Evolutionary conservation across 495 filamentous ascomycete genomes (phyloP).

Genomic region (Lepidopterella palustris): DNA sequence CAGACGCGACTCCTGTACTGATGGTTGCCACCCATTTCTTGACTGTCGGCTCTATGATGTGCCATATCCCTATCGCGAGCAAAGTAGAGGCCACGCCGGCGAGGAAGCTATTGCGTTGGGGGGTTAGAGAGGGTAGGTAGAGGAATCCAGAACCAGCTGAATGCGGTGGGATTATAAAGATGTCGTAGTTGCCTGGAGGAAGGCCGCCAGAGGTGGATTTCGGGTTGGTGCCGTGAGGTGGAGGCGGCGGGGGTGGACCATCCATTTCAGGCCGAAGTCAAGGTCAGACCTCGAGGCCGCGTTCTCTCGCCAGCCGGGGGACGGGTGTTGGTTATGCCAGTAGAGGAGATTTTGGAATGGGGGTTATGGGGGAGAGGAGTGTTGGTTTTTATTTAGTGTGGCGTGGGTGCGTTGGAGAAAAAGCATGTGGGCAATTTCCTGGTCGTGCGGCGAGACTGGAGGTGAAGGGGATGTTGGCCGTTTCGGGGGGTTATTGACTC

Average conservation of each 20-base stretch:
- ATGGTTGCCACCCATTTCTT: slow-evolving; percentile 61
- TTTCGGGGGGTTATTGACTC: neutral
- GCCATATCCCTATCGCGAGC: slow-evolving; percentile 56
- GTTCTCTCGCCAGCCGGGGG: neutral
- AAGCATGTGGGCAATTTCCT: slow-evolving; percentile 13
- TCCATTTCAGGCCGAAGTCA: slow-evolving; percentile 17
- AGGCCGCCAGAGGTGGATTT: slow-evolving; percentile 38
- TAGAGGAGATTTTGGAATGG: neutral
- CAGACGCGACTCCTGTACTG: slow-evolving; percentile 47
- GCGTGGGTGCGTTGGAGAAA: slow-evolving; percentile 21
- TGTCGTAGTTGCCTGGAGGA: slow-evolving; percentile 83
- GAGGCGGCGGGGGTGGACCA: slow-evolving; percentile 35
- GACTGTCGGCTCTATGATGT: slow-evolving; percentile 61
- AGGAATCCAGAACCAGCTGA: slow-evolving; percentile 85
- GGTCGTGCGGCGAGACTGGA: neutral
- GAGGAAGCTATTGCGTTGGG: slow-evolving; percentile 83
- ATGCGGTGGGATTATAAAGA: slow-evolving; percentile 95
- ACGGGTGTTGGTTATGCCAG: neutral
- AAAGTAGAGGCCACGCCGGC: slow-evolving; percentile 74
- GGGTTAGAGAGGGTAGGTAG: slow-evolving; percentile 82
- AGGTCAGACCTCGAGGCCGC: neutral
- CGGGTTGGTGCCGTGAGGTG: slow-evolving; percentile 35
- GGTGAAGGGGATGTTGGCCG: neutral
- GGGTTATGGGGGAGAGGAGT: neutral
- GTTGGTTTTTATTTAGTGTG: neutral